phyloP scores from a whole-genome alignment of 2,329 filamentous ascomycete genomes.

The Penicillium sp. region DNA sequence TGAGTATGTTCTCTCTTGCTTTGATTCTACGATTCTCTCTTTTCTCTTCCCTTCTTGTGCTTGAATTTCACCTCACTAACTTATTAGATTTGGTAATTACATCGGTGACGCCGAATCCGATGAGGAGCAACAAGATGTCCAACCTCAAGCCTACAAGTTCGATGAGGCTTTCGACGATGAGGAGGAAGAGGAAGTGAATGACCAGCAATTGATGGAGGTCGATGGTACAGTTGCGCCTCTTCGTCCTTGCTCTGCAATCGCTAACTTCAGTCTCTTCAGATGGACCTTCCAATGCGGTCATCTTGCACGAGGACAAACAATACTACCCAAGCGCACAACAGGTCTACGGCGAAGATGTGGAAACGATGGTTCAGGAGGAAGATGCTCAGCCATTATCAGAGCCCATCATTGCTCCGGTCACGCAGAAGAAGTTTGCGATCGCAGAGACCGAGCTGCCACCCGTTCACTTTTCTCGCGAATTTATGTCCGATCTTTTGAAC shows the following conservation, averaged over 20 bases:
- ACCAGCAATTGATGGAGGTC: conserved; percentile 90
- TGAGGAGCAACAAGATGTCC: conserved; percentile 74
- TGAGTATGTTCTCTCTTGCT: conserved; percentile 60
- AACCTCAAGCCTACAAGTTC: conserved; percentile 77
- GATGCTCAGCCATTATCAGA: conserved; percentile 90
- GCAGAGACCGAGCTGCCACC: conserved; percentile 88
- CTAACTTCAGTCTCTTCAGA: conserved; percentile 51
- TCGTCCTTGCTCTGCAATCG: background rate
- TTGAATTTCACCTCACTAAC: background rate
- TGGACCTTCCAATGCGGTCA: conserved; percentile 91
- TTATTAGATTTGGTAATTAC: conserved; percentile 86
- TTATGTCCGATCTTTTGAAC: conserved; percentile 95
- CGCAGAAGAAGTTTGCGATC: conserved; percentile 94
- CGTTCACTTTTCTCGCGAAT: conserved; percentile 83
- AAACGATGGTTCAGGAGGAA: conserved; percentile 94
- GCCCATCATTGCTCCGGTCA: conserved; percentile 89
- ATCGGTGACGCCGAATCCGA: conserved; percentile 94
- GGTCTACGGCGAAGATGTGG: conserved; percentile 90
- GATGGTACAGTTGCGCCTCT: conserved; percentile 60
- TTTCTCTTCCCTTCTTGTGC: background rate
- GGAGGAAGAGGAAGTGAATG: conserved; percentile 62
- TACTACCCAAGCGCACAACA: conserved; percentile 99
- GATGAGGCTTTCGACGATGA: conserved; percentile 68
- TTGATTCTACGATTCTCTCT: conserved; percentile 23
- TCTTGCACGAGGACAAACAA: conserved; percentile 98